A percentile compares a stretch with the other conserved stretches of the same genome.
phyloP scores from a whole-genome alignment of 352 stramenopile genomes.

The Globisporangium irregulare region DNA sequence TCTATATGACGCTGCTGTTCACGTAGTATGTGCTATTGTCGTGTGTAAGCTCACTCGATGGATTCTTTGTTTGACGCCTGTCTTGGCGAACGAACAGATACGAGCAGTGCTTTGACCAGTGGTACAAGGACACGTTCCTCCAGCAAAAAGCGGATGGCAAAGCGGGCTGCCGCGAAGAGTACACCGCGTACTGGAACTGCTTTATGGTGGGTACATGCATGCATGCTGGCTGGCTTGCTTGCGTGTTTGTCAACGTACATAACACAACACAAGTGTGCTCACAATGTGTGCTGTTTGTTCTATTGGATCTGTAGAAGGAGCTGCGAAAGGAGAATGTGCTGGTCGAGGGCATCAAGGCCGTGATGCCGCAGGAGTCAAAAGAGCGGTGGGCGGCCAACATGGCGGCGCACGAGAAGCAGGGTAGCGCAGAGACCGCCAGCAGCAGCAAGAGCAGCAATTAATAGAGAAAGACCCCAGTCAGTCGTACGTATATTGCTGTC shows the following conservation, averaged over 20 bases:
- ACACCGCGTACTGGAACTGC: constrained; percentile 73
- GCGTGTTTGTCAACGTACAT: neutral
- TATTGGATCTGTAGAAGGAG: constrained; percentile 37
- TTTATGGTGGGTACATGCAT: constrained; percentile 51
- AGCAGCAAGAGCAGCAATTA: constrained; percentile 9
- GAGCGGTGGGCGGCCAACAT: constrained; percentile 34
- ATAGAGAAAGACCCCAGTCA: constrained; percentile 10
- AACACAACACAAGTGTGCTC: neutral
- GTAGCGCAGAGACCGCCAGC: constrained; percentile 1
- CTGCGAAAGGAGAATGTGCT: constrained; percentile 58
- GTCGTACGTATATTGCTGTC: neutral
- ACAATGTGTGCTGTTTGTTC: neutral
- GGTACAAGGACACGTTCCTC: constrained; percentile 85
- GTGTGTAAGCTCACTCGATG: neutral
- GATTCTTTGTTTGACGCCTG: neutral
- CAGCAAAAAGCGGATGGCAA: constrained; percentile 71
- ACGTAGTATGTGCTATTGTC: neutral
- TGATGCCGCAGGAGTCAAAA: constrained; percentile 60
- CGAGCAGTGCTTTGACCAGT: constrained; percentile 87
- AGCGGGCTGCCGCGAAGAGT: constrained; percentile 77
- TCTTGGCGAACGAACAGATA: constrained; percentile 28
- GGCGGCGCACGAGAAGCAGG: constrained; percentile 9
- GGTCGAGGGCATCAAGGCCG: constrained; percentile 58
- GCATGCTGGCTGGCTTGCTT: neutral
- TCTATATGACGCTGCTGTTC: neutral